Base-by-base conservation (phyloP, 2,329 filamentous ascomycete species). In the Rhexocercosporidium sp. region DNA sequence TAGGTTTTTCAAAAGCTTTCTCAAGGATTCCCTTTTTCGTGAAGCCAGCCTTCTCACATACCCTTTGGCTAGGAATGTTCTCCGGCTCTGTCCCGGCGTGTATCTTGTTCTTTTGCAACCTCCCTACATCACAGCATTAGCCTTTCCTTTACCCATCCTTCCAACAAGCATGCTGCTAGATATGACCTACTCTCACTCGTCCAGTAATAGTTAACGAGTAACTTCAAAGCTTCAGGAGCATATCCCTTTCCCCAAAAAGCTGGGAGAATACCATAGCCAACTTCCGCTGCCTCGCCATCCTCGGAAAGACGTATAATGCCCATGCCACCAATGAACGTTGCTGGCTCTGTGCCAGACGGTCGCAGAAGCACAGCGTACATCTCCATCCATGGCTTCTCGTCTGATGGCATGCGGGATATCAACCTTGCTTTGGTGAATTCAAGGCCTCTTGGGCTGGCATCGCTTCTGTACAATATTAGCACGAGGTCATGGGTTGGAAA, bases 301-400 rank as follows among this genome's bases (percentile, higher is more conserved):
- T 25, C 46, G 12, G 47, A 47, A 11, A 67, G 16, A 0, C 65
- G 65, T 9, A 64, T 51, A n/a, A 71, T 63, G 3, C 69, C 69
- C 18, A 71, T 44, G 3, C 53, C 29, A 1, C 69, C 69, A 47
- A 71, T 65, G 54, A 71, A 64, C 6, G 44, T 60, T 11, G 63
- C n/a, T 12, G 22, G 20, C 1, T 62, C 39, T 11, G 60, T 18
- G 18, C 60, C 31, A 5, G 37, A n/a, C 16, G 64, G 64, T 29
- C 64, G 69, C 16, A 74, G 61, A 8, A 73, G 18, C 44, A 75
- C 71, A n/a, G 72, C 73, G 37, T 69, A 74, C 7, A 66, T 66
- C 25, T 71, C 69, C n/a, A 66, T 68, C 61, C 66, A 69, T 12
- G 71, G 69, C 3, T 70, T 63, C 27, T 71, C 54, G 3, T 51